Evolutionary conservation across 2,329 filamentous ascomycete species (phyloP).

Genomic region (Hymenotorrendiella dingleyae): DNA sequence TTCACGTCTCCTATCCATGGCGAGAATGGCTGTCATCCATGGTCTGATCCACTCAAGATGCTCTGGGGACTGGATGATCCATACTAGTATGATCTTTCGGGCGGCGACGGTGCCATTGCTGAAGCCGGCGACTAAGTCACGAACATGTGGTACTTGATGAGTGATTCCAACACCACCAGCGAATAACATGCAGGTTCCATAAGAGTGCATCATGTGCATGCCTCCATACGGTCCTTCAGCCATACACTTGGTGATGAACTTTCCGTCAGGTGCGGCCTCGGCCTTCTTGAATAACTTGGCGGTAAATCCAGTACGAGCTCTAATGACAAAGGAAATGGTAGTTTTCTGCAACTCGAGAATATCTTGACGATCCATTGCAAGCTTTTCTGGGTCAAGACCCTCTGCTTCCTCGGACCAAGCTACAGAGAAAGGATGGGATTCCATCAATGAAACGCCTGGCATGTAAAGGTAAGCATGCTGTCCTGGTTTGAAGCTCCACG

Average conservation of each 20-base stretch:
- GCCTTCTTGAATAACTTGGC: constrained; percentile 63
- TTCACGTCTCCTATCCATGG: constrained; percentile 68
- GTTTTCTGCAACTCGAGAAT: constrained; percentile 55
- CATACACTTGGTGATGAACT: constrained; percentile 57
- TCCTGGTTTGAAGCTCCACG: constrained; percentile 70
- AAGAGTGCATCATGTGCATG: constrained; percentile 64
- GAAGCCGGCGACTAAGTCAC: constrained; percentile 64
- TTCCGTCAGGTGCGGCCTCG: constrained; percentile 52
- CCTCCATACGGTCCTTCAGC: constrained; percentile 76
- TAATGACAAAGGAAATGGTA: constrained; percentile 65
- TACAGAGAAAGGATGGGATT: constrained; percentile 74
- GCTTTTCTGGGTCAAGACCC: constrained; percentile 44
- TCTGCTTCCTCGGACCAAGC: constrained; percentile 69
- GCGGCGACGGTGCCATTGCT: constrained; percentile 64
- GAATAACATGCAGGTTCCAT: constrained; percentile 73
- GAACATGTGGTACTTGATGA: constrained; percentile 70
- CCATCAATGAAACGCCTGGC: constrained; percentile 64
- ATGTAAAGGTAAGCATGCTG: constrained; percentile 79
- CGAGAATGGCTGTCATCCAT: constrained; percentile 76
- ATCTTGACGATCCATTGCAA: constrained; percentile 55
- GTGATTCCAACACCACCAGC: constrained; percentile 74
- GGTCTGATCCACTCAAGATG: constrained; percentile 78
- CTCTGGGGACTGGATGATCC: constrained; percentile 74
- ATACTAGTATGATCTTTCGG: constrained; percentile 67
- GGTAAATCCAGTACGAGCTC: constrained; percentile 70